Evolutionary conservation across 2,329 filamentous ascomycete species (phyloP), one percentile per base, ranked within the genome.

Genomic region (Pseudogymnoascus sp.): DNA sequence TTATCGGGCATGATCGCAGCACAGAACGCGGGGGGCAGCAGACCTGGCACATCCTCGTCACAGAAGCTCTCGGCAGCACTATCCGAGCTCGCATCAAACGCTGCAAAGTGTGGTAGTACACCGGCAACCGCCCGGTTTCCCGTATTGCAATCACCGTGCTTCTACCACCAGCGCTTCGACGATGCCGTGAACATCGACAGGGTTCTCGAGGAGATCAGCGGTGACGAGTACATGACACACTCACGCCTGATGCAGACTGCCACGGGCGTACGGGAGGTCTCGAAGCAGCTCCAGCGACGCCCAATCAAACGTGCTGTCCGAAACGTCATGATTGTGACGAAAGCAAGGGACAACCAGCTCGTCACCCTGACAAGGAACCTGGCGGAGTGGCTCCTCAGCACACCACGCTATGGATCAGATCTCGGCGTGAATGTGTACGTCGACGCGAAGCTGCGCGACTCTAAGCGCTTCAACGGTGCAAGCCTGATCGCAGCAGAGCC

Each of bases 301-400:
- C 93, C 95, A 21, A 91, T 97, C 76, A 95, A 90, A 77, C 88
- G 93, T 68, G 93, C 93, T 10, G 93, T 99, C 57, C 86, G 86
- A 72, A 97, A 91, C 74, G 85, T 99, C 72, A 97, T 99, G 95
- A 96, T 99, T 71, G 91, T 99, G 68, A 99, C 95, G 66, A 99
- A 97, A 77, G 95, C 95, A 21, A 86, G 95, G 67, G 95, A 99
- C 77, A 97, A 99, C 73, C 86, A 91, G 69, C 83, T 99, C 14
- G 93, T 99, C 36, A 85, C 89, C 69, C 81, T 97, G 69, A 99
- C 95, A 1, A 85, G 90, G 65, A 92, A 99, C 74, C 80, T 99
- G 65, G 82, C 93, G 10, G 85, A 87, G 69, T 99, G 93, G 91
- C 81, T 99, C 36, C 83, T 99, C 65, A 84, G 83, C 66, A 97